These are phyloP conservation scores for Rosa hybrid DNA, from an alignment of 331 rosid genomes.

Conservation along the genomic window DNA sequence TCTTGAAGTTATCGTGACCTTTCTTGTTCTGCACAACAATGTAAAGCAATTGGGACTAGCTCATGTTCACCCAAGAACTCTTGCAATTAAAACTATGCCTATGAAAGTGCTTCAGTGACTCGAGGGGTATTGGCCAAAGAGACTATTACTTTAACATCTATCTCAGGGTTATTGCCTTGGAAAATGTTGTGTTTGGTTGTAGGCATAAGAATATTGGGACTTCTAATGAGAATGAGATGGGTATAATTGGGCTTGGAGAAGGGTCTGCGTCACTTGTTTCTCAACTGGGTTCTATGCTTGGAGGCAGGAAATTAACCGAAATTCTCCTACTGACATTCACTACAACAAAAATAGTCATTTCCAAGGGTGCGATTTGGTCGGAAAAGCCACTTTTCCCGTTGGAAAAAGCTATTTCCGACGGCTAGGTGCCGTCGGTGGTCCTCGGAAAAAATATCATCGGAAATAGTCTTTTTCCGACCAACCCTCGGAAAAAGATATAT, in stretches of 20 bases:
- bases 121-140: constrained; percentile 46
- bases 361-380: no score
- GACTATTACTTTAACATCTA: constrained; percentile 11
- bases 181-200: constrained; percentile 51
- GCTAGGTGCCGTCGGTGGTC: no score
- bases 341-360: no score
- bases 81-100: constrained; percentile 42
- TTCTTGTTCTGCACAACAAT: constrained; percentile 22
- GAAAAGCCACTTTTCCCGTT: no score
- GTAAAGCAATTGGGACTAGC: constrained; percentile 17
- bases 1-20: constrained; percentile 31
- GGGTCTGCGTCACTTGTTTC: constrained; percentile 55
- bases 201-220: constrained; percentile 22
- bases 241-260: constrained; percentile 50
- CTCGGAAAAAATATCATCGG: no score
- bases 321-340: constrained; percentile 46
- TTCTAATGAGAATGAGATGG: constrained; percentile 58
- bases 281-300: constrained; percentile 36
- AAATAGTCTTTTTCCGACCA: no score
- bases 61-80: constrained; percentile 37
- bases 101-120: constrained; percentile 35
- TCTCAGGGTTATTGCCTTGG: neutral
- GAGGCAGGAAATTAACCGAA: constrained; percentile 24
- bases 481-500: no score
- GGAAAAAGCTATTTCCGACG: no score